phyloP scores from a whole-genome alignment of 2,329 filamentous ascomycete genomes.

The Venturia effusa region DNA sequence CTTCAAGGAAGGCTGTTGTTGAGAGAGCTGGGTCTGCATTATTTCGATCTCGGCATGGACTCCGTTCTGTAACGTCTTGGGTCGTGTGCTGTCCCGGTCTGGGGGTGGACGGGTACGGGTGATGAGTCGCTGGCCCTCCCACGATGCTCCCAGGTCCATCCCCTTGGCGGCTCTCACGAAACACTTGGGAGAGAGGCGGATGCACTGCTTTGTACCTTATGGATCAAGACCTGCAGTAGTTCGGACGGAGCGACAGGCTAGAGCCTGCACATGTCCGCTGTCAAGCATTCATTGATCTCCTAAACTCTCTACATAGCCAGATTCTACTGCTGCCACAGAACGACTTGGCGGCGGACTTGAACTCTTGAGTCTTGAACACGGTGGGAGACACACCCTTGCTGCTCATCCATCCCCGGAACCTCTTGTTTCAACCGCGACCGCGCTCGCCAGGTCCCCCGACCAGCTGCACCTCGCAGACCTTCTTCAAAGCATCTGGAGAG shows the following conservation, averaged over 20 bases:
- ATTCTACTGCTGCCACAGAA: no score
- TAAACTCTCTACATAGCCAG: not conserved
- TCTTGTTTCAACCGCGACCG: not conserved
- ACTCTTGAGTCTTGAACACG: no score
- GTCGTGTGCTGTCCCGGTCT: not conserved
- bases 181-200: not conserved
- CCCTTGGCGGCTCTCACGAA: not conserved
- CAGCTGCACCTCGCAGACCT: not conserved
- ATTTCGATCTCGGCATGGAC: not conserved
- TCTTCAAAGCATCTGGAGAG: not conserved
- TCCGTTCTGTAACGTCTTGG: not conserved
- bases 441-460: not conserved
- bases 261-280: not conserved
- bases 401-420: not conserved
- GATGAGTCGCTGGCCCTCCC: not conserved
- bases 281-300: not conserved
- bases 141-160: not conserved
- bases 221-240: not conserved
- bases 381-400: not conserved
- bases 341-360: no score
- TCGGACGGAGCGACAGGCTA: not conserved
- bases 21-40: constrained; percentile 1
- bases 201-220: not conserved
- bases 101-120: not conserved
- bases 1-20: constrained; percentile 1